A percentile compares a stretch with the other conserved stretches of the same genome.
Evolutionary conservation across 495 filamentous ascomycete species (phyloP).

Genomic region (Niebla homalea): DNA sequence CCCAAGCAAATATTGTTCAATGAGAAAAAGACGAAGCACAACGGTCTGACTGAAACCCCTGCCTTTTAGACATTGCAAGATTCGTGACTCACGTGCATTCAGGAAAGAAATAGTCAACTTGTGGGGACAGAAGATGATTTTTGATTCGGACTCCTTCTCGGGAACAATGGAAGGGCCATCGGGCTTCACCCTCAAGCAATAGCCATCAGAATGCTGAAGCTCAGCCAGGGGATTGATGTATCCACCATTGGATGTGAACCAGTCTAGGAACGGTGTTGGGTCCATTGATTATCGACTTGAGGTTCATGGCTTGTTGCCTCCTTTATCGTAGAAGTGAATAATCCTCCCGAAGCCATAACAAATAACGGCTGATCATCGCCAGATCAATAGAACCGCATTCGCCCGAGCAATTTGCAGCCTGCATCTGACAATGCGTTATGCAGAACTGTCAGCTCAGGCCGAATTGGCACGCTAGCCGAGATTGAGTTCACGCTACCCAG

Average conservation of each 20-base stretch:
- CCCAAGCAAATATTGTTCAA: conserved; percentile 39
- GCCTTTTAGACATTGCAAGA: background rate
- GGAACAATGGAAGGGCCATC: background rate
- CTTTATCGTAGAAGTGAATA: too few relatives aligned
- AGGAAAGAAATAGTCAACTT: conserved; percentile 12
- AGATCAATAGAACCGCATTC: too few relatives aligned
- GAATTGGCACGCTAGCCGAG: too few relatives aligned
- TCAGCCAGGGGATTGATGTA: conserved; percentile 10
- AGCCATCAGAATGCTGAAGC: conserved; percentile 2
- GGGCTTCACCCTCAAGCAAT: conserved; percentile 4
- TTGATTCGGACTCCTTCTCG: background rate
- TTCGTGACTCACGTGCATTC: background rate
- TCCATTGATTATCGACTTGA: too few relatives aligned
- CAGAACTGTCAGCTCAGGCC: too few relatives aligned
- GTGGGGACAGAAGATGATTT: conserved; percentile 17
- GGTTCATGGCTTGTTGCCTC: too few relatives aligned
- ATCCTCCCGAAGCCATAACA: too few relatives aligned
- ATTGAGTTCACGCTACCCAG: too few relatives aligned
- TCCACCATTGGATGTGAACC: conserved; percentile 15
- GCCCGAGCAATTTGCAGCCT: too few relatives aligned
- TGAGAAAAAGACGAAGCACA: conserved; percentile 38
- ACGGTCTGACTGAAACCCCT: background rate
- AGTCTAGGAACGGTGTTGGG: background rate
- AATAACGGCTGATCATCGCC: too few relatives aligned
- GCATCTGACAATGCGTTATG: too few relatives aligned